These are phyloP conservation scores for Boletus barrowsii DNA, from an alignment of 768 basidiomycete species.

Conservation along the genomic window DNA sequence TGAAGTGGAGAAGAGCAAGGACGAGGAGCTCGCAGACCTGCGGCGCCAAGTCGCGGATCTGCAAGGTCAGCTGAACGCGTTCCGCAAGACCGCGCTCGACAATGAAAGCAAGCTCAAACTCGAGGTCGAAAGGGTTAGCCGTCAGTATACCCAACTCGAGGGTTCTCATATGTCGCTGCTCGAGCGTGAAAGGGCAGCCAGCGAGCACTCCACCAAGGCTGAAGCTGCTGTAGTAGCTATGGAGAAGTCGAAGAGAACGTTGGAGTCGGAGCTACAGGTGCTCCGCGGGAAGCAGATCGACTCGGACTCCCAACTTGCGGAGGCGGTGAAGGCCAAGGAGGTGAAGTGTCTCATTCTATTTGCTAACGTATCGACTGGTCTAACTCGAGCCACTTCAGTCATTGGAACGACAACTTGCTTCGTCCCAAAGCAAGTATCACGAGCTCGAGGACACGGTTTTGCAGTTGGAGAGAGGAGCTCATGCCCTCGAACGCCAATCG, in stretches of 20 bases:
- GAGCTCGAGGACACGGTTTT: constrained; percentile 88
- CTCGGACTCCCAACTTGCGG: constrained; percentile 59
- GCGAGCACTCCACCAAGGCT: constrained; percentile 47
- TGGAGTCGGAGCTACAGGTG: constrained; percentile 71
- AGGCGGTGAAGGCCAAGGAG: constrained; percentile 66
- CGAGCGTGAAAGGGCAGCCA: constrained; percentile 53
- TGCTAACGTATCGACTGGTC: not conserved
- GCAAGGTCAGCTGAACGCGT: constrained; percentile 64
- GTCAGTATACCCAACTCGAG: constrained; percentile 59
- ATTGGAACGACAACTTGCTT: constrained; percentile 72
- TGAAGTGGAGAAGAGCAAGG: constrained; percentile 85
- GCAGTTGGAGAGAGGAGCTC: constrained; percentile 80
- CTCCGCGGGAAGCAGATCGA: constrained; percentile 70
- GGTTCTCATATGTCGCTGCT: constrained; percentile 63
- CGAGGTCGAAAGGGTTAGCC: constrained; percentile 63
- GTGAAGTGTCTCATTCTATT: constrained; percentile 38
- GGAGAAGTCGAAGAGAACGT: constrained; percentile 63
- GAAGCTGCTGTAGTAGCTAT: constrained; percentile 52
- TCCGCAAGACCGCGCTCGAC: constrained; percentile 59
- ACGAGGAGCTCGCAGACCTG: constrained; percentile 74
- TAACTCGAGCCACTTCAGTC: constrained; percentile 42
- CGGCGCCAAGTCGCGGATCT: constrained; percentile 59
- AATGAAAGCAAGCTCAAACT: constrained; percentile 70
- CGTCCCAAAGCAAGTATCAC: constrained; percentile 72
- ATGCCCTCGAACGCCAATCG: constrained; percentile 66